These are phyloP conservation scores for Raphanus raphanistrum DNA, from an alignment of 345 rosid genomes.

Conservation along the genomic window DNA sequence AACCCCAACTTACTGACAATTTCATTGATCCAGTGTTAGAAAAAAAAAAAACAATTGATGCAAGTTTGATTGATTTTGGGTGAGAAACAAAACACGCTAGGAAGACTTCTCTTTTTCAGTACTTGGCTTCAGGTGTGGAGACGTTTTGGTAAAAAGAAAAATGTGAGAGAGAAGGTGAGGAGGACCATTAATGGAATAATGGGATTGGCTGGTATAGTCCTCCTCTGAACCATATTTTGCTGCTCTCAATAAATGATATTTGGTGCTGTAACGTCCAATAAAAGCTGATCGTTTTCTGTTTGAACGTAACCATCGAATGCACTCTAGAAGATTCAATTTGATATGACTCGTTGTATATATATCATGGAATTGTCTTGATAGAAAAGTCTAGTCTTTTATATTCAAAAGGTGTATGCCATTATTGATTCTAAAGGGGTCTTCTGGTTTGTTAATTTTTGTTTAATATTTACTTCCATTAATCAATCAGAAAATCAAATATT, in stretches of 20 bases:
- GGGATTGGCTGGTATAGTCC: constrained; percentile 14
- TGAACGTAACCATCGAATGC: constrained; percentile 23
- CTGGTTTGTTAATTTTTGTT: neutral
- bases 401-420: neutral
- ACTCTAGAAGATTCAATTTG: constrained; percentile 12
- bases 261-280: constrained; percentile 11
- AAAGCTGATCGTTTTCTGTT: constrained; percentile 24
- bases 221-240: constrained; percentile 28
- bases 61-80: constrained; percentile 8
- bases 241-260: constrained; percentile 31
- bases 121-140: constrained; percentile 30
- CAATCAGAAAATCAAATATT: too few species aligned
- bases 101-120: constrained; percentile 28
- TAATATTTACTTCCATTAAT: too few species aligned
- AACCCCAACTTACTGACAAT: constrained; percentile 16
- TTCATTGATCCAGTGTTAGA: constrained; percentile 22
- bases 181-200: constrained; percentile 21
- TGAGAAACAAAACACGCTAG: constrained; percentile 25
- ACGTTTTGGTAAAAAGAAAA: neutral
- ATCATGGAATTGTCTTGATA: constrained; percentile 28
- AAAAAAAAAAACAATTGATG: neutral
- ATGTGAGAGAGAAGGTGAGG: neutral
- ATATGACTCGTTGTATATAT: constrained; percentile 16
- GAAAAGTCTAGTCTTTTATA: constrained; percentile 25
- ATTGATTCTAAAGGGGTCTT: neutral